Base-by-base conservation (phyloP, 148 eudicot genomes). In the Camellia japonica region DNA sequence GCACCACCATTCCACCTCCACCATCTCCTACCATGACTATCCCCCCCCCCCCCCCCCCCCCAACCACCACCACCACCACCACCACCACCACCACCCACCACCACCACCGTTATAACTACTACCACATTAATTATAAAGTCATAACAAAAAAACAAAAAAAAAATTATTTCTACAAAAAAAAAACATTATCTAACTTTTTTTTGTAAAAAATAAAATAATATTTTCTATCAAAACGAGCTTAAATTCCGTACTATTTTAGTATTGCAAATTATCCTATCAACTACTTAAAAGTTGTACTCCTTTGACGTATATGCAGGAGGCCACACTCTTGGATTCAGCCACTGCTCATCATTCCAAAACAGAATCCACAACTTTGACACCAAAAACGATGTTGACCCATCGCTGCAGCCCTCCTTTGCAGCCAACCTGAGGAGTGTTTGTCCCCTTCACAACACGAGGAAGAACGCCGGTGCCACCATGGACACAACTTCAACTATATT, bases 311-410 rank as follows among this genome's bases (percentile, higher is more conserved):
- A 3, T 83, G 69, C 52, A 88, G 97, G 97, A 69, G 90, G 90
- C 16, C 97, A 93, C 79, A 88, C 94, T 2, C 86, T 93, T 44
- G 94, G 97, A 9, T 88, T 90, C 30, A 80, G 93, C 49, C 97
- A 93, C 65, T 93, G 97, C 78, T 89, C 91, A 2, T 91, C 97
- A 12, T 91, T 93, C 86, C 90, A 88, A 74, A 78, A 90, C 63
- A 84, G 94, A 19, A 81, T 93, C 70, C 93, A 84, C 81, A 86
- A 85, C 79, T 91, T 87, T 55, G 83, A 77, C 76, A 80, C 79
- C 75, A 60, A 20, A 74, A 60, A 76, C 41, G 87, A 90, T 55
- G 56, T 87, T 16, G 97, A 93, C 82, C 93, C 94, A 2, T 85
- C 89, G 46, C 63, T 91, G 89, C 78, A 86, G 43, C 44, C 66